Percentiles rank a stretch among this genome's conserved stretches.
Evolutionary conservation across 176 grass and related monocot species (phyloP).

Genomic region (Neostapfia colusana): DNA sequence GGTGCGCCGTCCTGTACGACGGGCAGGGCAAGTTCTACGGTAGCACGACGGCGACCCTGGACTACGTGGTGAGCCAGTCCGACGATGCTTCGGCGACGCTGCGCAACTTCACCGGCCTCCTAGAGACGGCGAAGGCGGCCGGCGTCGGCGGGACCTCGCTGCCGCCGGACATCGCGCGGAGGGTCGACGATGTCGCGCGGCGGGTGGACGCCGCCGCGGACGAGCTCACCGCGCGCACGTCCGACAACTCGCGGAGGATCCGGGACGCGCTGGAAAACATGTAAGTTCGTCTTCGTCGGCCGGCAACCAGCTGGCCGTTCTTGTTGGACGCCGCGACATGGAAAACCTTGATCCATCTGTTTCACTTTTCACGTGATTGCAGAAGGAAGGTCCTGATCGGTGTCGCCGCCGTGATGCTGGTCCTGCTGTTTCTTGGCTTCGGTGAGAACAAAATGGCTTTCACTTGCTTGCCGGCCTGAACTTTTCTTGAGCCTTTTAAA

Average conservation of each 20-base stretch:
- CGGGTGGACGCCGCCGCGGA: conserved; percentile 37
- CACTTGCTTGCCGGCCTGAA: not conserved
- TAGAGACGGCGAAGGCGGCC: conserved; percentile 56
- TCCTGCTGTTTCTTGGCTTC: conserved; percentile 55
- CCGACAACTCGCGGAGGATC: conserved; percentile 67
- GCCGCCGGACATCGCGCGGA: conserved; percentile 18
- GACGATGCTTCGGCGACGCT: conserved; percentile 54
- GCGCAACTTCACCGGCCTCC: conserved; percentile 44
- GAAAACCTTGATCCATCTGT: not conserved
- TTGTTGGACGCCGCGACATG: not conserved
- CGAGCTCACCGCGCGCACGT: conserved; percentile 47
- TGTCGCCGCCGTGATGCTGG: conserved; percentile 57
- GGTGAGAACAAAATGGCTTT: conserved; percentile 54
- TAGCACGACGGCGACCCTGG: conserved; percentile 56
- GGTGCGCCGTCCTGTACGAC: conserved; percentile 64
- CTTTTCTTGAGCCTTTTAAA: not conserved
- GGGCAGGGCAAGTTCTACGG: conserved; percentile 63
- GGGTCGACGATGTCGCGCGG: conserved; percentile 47
- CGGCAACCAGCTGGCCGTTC: not conserved
- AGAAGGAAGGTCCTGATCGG: conserved; percentile 62
- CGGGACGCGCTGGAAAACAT: conserved; percentile 44
- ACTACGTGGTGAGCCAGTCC: conserved; percentile 62
- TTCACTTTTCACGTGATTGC: not conserved
- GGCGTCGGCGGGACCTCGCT: conserved; percentile 27
- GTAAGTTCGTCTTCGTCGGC: not conserved